Evolutionary conservation across 345 rosid species (phyloP).

Genomic region (Psidium friedrichsthalianum): DNA sequence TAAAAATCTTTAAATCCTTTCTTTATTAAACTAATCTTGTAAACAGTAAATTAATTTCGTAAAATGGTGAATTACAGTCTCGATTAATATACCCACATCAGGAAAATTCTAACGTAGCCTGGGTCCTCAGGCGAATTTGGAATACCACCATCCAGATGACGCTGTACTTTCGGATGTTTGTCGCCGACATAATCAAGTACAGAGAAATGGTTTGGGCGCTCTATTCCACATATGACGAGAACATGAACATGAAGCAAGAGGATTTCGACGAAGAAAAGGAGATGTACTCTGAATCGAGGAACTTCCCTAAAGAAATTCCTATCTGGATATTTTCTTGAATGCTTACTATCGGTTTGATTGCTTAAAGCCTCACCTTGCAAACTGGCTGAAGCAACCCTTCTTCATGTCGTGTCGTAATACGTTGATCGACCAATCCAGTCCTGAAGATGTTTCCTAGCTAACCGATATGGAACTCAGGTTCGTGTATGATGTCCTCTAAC

Average conservation of each 20-base stretch:
- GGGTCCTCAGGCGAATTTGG: not conserved
- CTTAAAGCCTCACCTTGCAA: not conserved
- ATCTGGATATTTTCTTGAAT: not conserved
- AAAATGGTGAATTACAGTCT: no score
- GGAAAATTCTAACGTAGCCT: no score
- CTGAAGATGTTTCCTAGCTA: not conserved
- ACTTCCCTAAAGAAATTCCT: not conserved
- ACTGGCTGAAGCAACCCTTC: not conserved
- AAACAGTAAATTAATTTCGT: no score
- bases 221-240: not conserved
- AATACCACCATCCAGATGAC: not conserved
- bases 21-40: no score
- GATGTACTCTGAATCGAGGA: not conserved
- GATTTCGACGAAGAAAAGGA: not conserved
- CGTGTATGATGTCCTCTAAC: conserved; percentile 9
- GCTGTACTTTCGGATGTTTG: conserved; percentile 5
- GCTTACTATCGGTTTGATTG: conserved; percentile 2
- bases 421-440: not conserved
- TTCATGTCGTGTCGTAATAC: not conserved
- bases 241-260: not conserved
- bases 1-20: no score
- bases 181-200: conserved; percentile 5
- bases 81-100: no score
- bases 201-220: conserved; percentile 7
- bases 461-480: conserved; percentile 4